Evolutionary conservation across 352 stramenopile species (phyloP).

Genomic region (Phytophthora pseudosyringae): DNA sequence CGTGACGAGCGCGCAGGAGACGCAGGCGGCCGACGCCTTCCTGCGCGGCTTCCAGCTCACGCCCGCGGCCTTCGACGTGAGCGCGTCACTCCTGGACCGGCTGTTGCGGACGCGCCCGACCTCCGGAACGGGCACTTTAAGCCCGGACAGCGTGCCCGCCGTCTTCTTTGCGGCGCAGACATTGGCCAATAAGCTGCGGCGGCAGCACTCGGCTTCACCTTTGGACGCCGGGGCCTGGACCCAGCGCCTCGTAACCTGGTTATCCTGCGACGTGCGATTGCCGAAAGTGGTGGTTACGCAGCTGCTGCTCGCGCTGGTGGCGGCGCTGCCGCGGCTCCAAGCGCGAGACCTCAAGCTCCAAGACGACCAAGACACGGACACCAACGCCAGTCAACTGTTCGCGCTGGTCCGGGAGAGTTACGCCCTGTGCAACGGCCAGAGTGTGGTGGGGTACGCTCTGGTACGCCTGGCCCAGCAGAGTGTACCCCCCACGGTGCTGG

Average conservation of each 20-base stretch:
- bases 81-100: slow-evolving; percentile 63
- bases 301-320: slow-evolving; percentile 72
- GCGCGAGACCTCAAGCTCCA: slow-evolving; percentile 41
- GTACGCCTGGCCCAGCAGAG: slow-evolving; percentile 47
- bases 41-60: slow-evolving; percentile 83
- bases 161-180: slow-evolving; percentile 87
- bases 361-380: slow-evolving; percentile 8
- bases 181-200: slow-evolving; percentile 81
- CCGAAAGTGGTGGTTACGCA: slow-evolving; percentile 80
- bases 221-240: slow-evolving; percentile 40
- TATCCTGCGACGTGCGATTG: slow-evolving; percentile 43
- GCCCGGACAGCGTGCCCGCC: slow-evolving; percentile 44
- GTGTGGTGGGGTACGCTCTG: slow-evolving; percentile 68
- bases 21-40: slow-evolving; percentile 74
- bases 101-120: slow-evolving; percentile 40
- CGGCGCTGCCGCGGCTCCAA: slow-evolving; percentile 58
- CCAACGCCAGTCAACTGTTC: slow-evolving; percentile 16
- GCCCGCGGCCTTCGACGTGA: slow-evolving; percentile 78
- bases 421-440: slow-evolving; percentile 30
- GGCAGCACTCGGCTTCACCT: slow-evolving; percentile 50
- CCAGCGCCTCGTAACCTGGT: slow-evolving; percentile 63
- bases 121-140: slow-evolving; percentile 25
- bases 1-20: slow-evolving; percentile 52
- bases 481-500: slow-evolving; percentile 48
- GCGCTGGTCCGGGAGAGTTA: slow-evolving; percentile 25